Evolutionary conservation across 305 asterid species (phyloP).

Genomic region (Caryopteris hybrid): DNA sequence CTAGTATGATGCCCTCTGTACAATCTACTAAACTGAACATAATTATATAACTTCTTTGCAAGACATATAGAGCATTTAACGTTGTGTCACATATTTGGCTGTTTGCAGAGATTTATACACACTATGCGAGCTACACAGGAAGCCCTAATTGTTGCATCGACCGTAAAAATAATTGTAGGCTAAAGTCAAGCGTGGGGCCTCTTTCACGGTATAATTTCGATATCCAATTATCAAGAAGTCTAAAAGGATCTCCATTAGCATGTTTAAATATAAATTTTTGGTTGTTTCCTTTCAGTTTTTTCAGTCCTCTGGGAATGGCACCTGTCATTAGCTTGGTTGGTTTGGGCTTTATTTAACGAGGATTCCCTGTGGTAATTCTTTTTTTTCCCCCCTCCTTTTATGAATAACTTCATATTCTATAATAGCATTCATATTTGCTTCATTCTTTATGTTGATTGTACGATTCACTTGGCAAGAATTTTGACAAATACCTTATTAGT

Average conservation of each 20-base stretch:
- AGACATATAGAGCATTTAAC: no score
- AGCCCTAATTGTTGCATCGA: conserved; percentile 84
- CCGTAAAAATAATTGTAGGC: conserved; percentile 85
- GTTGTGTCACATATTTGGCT: no score
- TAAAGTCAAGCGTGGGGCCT: conserved; percentile 99
- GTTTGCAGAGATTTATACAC: conserved; percentile 71
- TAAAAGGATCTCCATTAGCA: conserved; percentile 3
- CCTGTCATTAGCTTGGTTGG: conserved; percentile 96
- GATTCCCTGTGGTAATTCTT: conserved; percentile 71
- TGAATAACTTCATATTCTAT: background rate
- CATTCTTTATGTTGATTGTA: background rate
- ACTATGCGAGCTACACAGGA: conserved; percentile 99
- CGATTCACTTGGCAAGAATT: background rate
- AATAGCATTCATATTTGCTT: background rate
- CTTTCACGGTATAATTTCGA: conserved; percentile 69
- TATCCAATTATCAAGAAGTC: background rate
- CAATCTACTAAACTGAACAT: background rate
- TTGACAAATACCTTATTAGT: no score
- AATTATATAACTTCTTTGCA: background rate
- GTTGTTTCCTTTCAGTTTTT: conserved; percentile 53
- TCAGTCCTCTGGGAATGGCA: conserved; percentile 98
- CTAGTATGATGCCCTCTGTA: background rate
- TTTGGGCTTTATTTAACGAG: conserved; percentile 90
- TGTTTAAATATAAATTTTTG: conserved; percentile 4
- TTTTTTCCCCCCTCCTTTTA: background rate